Conservation (phyloP, 192 early-diverging fungal genomes). For the Coemansia aciculifera region DNA sequence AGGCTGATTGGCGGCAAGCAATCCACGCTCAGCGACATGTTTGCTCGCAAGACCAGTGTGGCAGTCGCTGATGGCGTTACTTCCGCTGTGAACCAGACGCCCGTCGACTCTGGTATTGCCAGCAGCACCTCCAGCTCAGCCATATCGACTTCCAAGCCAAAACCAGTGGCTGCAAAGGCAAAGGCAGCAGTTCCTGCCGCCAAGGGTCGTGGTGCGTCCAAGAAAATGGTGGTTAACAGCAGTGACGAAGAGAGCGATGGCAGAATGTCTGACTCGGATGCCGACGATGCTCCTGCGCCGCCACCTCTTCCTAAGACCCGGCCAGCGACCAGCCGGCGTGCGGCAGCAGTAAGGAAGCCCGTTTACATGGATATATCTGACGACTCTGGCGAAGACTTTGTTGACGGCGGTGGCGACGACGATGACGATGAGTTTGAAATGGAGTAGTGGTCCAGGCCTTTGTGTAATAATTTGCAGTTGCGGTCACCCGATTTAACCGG, state of each 20-base stretch:
- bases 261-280: conserved; percentile 8
- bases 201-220: conserved; percentile 15
- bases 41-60: conserved; percentile 17
- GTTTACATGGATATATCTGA: conserved; percentile 46
- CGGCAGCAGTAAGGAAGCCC: conserved; percentile 23
- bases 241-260: conserved; percentile 39
- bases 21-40: conserved; percentile 30
- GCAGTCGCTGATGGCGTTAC: background rate
- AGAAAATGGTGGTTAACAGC: conserved; percentile 25
- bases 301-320: conserved; percentile 15
- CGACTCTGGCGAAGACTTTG: conserved; percentile 38
- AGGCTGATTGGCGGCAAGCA: conserved; percentile 16
- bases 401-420: background rate
- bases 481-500: background rate
- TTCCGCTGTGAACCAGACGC: background rate
- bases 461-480: background rate
- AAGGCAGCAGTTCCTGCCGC: conserved; percentile 2
- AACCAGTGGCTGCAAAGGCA: background rate
- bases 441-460: conserved; percentile 7
- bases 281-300: conserved; percentile 21
- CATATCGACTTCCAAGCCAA: background rate
- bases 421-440: conserved; percentile 24
- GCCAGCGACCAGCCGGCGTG: conserved; percentile 20
- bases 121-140: background rate
- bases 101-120: conserved; percentile 4